These are phyloP conservation scores for Rhododendron henanense DNA, from an alignment of 148 eudicot genomes.

Conservation along the genomic window DNA sequence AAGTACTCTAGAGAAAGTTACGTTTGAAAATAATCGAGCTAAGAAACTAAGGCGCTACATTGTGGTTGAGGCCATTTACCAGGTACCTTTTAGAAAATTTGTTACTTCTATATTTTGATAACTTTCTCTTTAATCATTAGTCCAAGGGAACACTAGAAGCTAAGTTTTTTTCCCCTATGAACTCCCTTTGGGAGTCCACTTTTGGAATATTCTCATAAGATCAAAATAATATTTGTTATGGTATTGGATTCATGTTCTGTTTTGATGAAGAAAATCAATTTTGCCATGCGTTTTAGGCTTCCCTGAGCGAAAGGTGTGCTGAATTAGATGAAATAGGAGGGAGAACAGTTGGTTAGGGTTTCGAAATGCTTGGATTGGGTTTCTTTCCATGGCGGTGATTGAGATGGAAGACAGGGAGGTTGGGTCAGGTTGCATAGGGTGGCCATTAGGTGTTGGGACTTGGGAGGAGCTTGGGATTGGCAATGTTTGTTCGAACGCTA, in stretches of 20 bases:
- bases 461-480: too few relatives aligned
- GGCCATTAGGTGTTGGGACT: too few relatives aligned
- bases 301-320: neutral
- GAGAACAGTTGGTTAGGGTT: neutral
- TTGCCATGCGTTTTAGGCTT: neutral
- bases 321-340: neutral
- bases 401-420: too few relatives aligned
- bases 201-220: neutral
- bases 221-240: neutral
- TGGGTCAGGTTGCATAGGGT: too few relatives aligned
- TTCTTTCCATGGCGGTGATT: too few relatives aligned
- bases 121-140: neutral
- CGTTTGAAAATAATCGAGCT: conserved; percentile 60
- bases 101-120: neutral
- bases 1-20: conserved; percentile 64
- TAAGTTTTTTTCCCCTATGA: neutral
- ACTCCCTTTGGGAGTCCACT: neutral
- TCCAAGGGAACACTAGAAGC: neutral
- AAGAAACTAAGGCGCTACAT: conserved; percentile 92
- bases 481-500: too few relatives aligned
- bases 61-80: conserved; percentile 86
- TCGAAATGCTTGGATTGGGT: neutral
- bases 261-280: neutral
- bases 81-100: conserved; percentile 40
- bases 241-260: neutral